Base-by-base conservation (phyloP, 129 eudicot species). In the Flaveria ramosissima region DNA sequence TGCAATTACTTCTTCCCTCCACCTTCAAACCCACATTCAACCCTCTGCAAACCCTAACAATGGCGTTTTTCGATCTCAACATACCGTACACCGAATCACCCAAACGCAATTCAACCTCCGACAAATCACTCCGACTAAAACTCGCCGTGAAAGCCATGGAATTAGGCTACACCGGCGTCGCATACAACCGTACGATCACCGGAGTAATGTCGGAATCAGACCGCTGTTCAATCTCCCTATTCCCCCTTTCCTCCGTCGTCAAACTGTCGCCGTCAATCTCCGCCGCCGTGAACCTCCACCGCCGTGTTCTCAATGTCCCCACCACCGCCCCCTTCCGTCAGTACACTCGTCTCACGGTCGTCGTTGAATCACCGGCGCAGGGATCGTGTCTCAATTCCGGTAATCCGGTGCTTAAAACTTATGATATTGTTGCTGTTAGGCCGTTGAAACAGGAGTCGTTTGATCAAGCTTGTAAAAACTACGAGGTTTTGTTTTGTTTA, bases 21-120 rank as follows among this genome's bases (percentile, higher is more conserved):
- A 46, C 41, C 83, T 17, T 27, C 9, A 21, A 41, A 20, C 20
- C 81, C 55, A 8, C 19, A 43, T 11, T n/a, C 4, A 12, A 57
- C 6, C 43, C 46, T 20, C 7, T 7, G 14, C 3, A 30, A 17
- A 51, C 9, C 6, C 42, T 14, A 17, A 74, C 19, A 74, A 93
- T 93, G 98, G 83, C 80, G 39, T 93, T 85, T 86, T 93, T 91
- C 83, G 98, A 93, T 81, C 84, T 93, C 2, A 91, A 89, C 81
- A 87, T 93, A 8, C 97, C 97, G 27, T 93, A 87, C 89, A 76
- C 61, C 7, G 98, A 93, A 61, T 85, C 94, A 72, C 80, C 41
- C 71, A 87, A 87, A 51, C 72, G 78, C 11, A 56, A 12, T 51
- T 20, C 80, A 48, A 75, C 80, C 52, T 13, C 87, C 75, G 77